Conservation (phyloP, 2,329 filamentous ascomycete genomes). For the Fusarium sp. region DNA sequence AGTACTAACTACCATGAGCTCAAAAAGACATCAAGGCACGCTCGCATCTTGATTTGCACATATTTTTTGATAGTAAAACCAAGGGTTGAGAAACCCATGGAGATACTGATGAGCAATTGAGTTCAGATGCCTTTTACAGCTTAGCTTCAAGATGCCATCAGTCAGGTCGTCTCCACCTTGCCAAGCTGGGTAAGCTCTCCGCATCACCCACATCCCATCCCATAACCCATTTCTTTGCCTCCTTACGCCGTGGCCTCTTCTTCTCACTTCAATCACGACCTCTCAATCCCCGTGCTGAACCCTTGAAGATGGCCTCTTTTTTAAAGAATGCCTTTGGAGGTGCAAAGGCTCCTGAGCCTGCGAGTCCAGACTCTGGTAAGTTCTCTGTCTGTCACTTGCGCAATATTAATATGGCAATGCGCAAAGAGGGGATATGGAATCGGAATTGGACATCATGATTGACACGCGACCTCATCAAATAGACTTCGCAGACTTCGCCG, state of each 20-base stretch:
- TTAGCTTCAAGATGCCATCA: conserved; percentile 37
- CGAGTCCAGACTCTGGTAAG: conserved; percentile 75
- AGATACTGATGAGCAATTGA: conserved; percentile 3
- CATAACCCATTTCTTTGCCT: conserved; percentile 46
- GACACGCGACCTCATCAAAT: conserved; percentile 41
- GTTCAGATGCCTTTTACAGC: conserved; percentile 29
- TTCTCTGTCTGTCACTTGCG: conserved; percentile 43
- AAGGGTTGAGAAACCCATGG: no score
- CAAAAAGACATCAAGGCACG: no score
- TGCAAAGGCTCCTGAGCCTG: conserved; percentile 66
- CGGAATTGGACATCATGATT: conserved; percentile 37
- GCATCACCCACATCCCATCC: conserved; percentile 29
- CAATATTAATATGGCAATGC: conserved; percentile 28
- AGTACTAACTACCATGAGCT: no score
- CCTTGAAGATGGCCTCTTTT: conserved; percentile 66
- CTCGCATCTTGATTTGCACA: no score
- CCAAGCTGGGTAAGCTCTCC: conserved; percentile 40
- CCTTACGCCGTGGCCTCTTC: conserved; percentile 42
- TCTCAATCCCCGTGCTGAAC: conserved; percentile 43
- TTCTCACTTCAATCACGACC: conserved; percentile 25
- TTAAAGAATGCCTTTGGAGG: conserved; percentile 79
- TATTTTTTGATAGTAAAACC: no score
- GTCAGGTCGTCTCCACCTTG: conserved; percentile 32
- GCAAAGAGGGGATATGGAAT: conserved; percentile 13
- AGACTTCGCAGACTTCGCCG: conserved; percentile 97